Evolutionary conservation across 805 yeast species (phyloP), one percentile per base, ranked within the genome.

Genomic region (Barnettozyma siamensis): DNA sequence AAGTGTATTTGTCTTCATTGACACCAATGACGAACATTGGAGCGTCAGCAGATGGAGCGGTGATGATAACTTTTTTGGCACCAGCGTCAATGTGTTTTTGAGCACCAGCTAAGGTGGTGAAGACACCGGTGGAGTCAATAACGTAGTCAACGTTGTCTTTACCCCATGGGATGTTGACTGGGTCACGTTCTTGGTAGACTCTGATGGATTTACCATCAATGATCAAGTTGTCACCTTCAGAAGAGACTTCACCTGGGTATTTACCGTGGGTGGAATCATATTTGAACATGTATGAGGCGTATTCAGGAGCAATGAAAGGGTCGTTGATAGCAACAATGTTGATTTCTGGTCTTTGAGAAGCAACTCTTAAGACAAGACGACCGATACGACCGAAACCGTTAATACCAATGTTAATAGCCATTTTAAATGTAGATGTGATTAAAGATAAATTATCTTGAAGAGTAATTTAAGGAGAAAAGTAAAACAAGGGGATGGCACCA

Each of bases 371-470:
- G 49, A 78, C 84, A 57, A 78, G 70, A 70, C 84, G 75, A 59
- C 84, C 84, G 60, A 78, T 78, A 70, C 84, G 73, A 62, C 84
- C 84, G 75, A 78, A 78, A 58, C 84, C 84, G 75, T 78, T 78
- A 64, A 79, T 78, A 67, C 84, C 81, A 66, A 79, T 70, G 44
- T 64, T 70, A 60, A 72, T 69, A 64, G 75, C 70, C 76, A 70
- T 71, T 59, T 16, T 49, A 15, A 27, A 31, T 33, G n/a, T n/a
- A 31, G 10, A 21, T 43, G 15, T 27, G 15, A 20, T 17, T 15
- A 33, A 13, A 28, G 18, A 17, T 10, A 30, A 16, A n/a, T 30
- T 12, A 21, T 11, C 29, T 36, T 4, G n/a, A n/a, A 5, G 20
- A 29, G 5, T 12, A 12, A 31, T 18, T 7, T 8, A 31, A 21